Evolutionary conservation across 176 grass and related monocot genomes (phyloP).

Genomic region (Otatea glauca): DNA sequence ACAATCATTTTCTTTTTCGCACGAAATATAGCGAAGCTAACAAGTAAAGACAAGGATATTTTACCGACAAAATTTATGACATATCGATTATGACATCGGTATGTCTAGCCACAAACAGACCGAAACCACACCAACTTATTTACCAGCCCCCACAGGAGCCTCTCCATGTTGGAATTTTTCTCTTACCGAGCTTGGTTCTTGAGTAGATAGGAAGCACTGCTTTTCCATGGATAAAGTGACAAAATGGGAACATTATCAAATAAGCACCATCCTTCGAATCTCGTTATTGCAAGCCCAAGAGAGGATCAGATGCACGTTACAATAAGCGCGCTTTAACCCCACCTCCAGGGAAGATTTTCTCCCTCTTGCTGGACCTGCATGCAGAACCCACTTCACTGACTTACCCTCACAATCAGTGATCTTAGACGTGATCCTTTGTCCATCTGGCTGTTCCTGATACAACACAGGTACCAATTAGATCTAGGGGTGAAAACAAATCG

Average conservation of each 20-base stretch:
- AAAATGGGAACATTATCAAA: slow-evolving; percentile 32
- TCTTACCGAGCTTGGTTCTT: slow-evolving; percentile 34
- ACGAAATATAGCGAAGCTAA: background rate
- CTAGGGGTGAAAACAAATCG: too few relatives aligned
- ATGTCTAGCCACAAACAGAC: slow-evolving; percentile 40
- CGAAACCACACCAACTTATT: slow-evolving; percentile 32
- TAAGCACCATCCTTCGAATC: slow-evolving; percentile 33
- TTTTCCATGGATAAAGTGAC: slow-evolving; percentile 35
- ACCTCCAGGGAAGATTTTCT: slow-evolving; percentile 25
- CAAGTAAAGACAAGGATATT: slow-evolving; percentile 30
- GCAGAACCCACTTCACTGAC: background rate
- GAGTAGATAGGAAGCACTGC: slow-evolving; percentile 28
- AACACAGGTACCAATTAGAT: background rate
- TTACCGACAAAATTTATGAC: slow-evolving; percentile 3
- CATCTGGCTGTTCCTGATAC: slow-evolving; percentile 18
- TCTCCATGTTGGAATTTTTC: slow-evolving; percentile 28
- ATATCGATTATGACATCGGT: slow-evolving; percentile 39
- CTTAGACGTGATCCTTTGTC: background rate
- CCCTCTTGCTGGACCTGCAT: slow-evolving; percentile 16
- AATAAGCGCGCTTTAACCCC: slow-evolving; percentile 55
- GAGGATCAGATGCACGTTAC: slow-evolving; percentile 54
- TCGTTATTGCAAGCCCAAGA: background rate
- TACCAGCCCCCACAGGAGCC: slow-evolving; percentile 23
- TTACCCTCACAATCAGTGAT: slow-evolving; percentile 2
- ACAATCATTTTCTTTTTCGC: background rate